Evolutionary conservation across 768 basidiomycete species (phyloP), one percentile per base, ranked within the genome.

Genomic region (Boletus tylopilopsis): DNA sequence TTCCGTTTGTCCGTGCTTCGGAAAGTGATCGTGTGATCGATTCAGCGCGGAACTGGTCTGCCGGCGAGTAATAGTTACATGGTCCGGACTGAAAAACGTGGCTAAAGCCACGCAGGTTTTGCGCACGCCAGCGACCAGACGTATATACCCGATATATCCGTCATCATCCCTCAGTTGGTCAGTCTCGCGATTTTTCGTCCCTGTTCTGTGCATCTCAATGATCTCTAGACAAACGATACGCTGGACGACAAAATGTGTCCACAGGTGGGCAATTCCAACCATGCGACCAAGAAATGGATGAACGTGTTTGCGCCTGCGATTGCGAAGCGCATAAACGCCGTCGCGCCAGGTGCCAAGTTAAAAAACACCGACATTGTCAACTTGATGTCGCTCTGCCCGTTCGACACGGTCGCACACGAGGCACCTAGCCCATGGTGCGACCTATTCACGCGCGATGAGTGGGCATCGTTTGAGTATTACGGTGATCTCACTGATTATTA

Each of bases 401-500:
- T 92, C 60, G 85, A 91, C 48, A 85, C 77, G 27, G 75, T 80
- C 36, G 76, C 73, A 6, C 67, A 62, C 37, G 72, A 77, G 47
- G 55, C 50, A 21, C 59, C 66, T 41, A 85, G 84, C 53, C 77
- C 76, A 2, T 92, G 85, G 71, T 94, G 92, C 61, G 62, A 61
- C 5, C 60, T 90, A 5, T 93, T 94, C 64, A 68, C 69, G 0
- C 38, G 58, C 12, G 66, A 73, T 0, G 88, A 90, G 34, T 91
- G 84, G 62, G 67, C 67, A 10, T 73, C 71, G 1, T 84, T 80
- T 54, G 87, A 85, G 57, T 90, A 89, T 60, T 68, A 68, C 29
- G 74, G 74, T 5, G 90, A 92, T 59, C 68, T 93, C 12, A 75
- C 77, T 56, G 85, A 90, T 63, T 93, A 80, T 62, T 93, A 93